A percentile compares a stretch with the other conserved stretches of the same genome.
Conservation (phyloP, 495 filamentous ascomycete genomes). For the Penicillium odoratum region DNA sequence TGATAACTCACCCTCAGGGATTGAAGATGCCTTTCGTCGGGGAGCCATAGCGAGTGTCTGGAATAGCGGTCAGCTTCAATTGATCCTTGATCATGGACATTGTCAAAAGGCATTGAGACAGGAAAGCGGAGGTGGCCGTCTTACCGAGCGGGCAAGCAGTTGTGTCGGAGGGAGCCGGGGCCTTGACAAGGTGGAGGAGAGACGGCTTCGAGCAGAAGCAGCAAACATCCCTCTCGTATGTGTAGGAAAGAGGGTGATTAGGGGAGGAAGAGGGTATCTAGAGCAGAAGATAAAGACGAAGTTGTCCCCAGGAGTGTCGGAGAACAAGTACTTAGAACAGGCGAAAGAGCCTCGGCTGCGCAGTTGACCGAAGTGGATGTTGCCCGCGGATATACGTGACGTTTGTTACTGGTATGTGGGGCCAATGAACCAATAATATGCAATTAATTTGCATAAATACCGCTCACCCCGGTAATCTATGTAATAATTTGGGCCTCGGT, state of each 20-base stretch:
- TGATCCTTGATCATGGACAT: not conserved
- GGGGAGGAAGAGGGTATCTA: constrained; percentile 11
- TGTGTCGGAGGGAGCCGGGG: constrained; percentile 42
- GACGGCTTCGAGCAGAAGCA: constrained; percentile 49
- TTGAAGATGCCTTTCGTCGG: constrained; percentile 45
- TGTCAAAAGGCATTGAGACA: not conserved
- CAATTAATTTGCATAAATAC: not conserved
- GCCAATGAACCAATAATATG: not conserved
- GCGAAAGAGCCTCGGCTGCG: constrained; percentile 19
- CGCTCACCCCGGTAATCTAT: not conserved
- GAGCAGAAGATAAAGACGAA: constrained; percentile 5
- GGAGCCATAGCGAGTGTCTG: constrained; percentile 47
- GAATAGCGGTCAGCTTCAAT: constrained; percentile 10
- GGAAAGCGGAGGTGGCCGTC: constrained; percentile 18
- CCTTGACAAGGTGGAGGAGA: constrained; percentile 41
- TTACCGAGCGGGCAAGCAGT: constrained; percentile 44
- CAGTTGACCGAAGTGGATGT: constrained; percentile 4
- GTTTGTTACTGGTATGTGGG: not conserved
- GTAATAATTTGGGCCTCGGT: constrained; percentile 22
- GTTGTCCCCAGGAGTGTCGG: not conserved
- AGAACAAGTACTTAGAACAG: constrained; percentile 4
- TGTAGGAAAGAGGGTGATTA: constrained; percentile 6
- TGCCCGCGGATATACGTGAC: constrained; percentile 5
- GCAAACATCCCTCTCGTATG: constrained; percentile 46
- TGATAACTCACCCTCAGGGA: constrained; percentile 49